phyloP scores from a whole-genome alignment of 176 grass and related monocot species.

The Aechmea fasciata region DNA sequence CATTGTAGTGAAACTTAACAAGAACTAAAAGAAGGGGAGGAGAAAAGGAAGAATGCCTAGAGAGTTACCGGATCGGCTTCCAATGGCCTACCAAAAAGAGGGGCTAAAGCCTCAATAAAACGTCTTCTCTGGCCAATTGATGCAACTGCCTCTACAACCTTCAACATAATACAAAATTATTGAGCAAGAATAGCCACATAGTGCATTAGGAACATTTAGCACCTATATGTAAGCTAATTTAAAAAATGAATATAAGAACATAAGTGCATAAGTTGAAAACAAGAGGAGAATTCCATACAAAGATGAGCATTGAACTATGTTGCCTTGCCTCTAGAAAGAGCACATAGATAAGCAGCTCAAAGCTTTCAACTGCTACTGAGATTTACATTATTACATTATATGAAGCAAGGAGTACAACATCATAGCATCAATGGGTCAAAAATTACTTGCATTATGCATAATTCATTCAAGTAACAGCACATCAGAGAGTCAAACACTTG shows the following conservation, averaged over 20 bases:
- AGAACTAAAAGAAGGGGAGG: not conserved
- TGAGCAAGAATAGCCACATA: not conserved
- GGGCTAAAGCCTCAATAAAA: constrained; percentile 81
- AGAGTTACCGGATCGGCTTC: constrained; percentile 76
- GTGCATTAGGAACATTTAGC: not conserved
- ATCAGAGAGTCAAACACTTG: too few species aligned
- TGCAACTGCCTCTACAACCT: constrained; percentile 81
- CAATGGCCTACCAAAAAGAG: constrained; percentile 71
- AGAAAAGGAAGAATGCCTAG: constrained; percentile 6
- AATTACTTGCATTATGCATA: too few species aligned
- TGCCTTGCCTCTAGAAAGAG: too few species aligned
- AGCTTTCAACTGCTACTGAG: too few species aligned
- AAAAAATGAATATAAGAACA: too few species aligned
- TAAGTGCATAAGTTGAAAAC: too few species aligned
- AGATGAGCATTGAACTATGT: too few species aligned
- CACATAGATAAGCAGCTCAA: too few species aligned
- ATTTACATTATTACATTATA: too few species aligned
- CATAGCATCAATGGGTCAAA: not conserved
- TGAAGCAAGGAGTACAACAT: not conserved
- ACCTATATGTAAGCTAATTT: not conserved
- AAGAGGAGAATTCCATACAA: not conserved
- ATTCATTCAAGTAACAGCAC: too few species aligned
- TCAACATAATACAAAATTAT: constrained; percentile 23
- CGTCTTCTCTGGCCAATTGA: constrained; percentile 87
- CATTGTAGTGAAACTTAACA: constrained; percentile 5